These are phyloP conservation scores for Phaeotremella fagi DNA, from an alignment of 768 basidiomycete species.

Conservation along the genomic window DNA sequence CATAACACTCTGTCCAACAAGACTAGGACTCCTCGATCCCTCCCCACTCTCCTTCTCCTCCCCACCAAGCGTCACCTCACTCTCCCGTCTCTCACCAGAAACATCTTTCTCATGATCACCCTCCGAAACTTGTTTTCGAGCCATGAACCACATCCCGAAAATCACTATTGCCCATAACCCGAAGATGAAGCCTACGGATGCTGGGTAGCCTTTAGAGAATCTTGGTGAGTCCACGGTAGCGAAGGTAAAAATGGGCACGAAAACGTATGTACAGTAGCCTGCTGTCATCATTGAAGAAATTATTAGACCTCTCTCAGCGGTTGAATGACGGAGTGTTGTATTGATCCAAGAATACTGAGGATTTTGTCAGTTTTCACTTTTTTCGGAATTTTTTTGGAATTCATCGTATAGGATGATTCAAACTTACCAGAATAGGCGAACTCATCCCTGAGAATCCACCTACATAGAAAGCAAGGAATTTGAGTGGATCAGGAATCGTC, in stretches of 20 bases:
- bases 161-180: slow-evolving; percentile 24
- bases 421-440: slow-evolving; percentile 22
- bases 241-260: slow-evolving; percentile 37
- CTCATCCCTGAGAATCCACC: slow-evolving; percentile 23
- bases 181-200: slow-evolving; percentile 25
- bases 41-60: neutral
- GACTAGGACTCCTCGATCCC: neutral
- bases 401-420: no score
- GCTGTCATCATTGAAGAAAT: slow-evolving; percentile 35
- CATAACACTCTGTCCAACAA: neutral
- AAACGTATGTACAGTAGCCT: slow-evolving; percentile 30
- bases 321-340: slow-evolving; percentile 12
- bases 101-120: neutral
- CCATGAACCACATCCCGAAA: slow-evolving; percentile 23
- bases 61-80: neutral
- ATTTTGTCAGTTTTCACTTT: neutral
- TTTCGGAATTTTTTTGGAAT: neutral
- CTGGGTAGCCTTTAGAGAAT: slow-evolving; percentile 32
- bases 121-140: neutral
- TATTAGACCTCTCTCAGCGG: slow-evolving; percentile 28
- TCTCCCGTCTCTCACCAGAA: neutral
- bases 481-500: slow-evolving; percentile 31
- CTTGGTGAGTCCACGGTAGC: slow-evolving; percentile 34
- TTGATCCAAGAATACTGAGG: slow-evolving; percentile 27
- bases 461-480: slow-evolving; percentile 36